Percentiles rank a stretch among this genome's conserved stretches.
Conservation (phyloP, 1,284 basidiomycete genomes). For the Moesziomyces globuligerus region DNA sequence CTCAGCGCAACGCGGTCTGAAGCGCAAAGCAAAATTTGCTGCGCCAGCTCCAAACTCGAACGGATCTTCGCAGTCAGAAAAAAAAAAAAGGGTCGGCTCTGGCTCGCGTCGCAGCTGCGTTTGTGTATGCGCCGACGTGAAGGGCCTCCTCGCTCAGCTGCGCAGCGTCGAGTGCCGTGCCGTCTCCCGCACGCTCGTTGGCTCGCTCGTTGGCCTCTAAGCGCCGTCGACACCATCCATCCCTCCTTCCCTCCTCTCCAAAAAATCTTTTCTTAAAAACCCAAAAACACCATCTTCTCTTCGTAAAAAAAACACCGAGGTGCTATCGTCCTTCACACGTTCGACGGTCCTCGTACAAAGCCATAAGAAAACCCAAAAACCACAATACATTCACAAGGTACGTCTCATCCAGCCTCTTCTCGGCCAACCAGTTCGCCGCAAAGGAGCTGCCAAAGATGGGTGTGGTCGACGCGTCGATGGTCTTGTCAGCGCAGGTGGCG, state of each 20-base stretch:
- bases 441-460: neutral
- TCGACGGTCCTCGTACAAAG: constrained; percentile 40
- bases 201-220: constrained; percentile 10
- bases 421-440: neutral
- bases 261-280: constrained; percentile 43
- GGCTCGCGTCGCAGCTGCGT: no score
- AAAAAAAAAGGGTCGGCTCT: constrained; percentile 1
- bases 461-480: constrained; percentile 1
- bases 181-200: constrained; percentile 1
- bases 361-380: constrained; percentile 36
- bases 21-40: constrained; percentile 14
- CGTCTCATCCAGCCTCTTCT: no score
- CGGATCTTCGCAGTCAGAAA: constrained; percentile 5
- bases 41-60: neutral
- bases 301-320: constrained; percentile 36
- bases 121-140: no score
- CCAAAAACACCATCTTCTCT: constrained; percentile 45
- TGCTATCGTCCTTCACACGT: constrained; percentile 23
- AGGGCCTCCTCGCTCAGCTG: no score
- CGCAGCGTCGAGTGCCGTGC: no score
- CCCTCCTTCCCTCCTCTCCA: constrained; percentile 31
- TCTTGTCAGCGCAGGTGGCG: neutral
- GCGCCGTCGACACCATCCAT: constrained; percentile 15
- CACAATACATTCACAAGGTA: constrained; percentile 35
- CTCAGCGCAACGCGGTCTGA: no score